Conservation (phyloP, 1,139 yeast genomes). For the Barnettozyma hawaiiensis region DNA sequence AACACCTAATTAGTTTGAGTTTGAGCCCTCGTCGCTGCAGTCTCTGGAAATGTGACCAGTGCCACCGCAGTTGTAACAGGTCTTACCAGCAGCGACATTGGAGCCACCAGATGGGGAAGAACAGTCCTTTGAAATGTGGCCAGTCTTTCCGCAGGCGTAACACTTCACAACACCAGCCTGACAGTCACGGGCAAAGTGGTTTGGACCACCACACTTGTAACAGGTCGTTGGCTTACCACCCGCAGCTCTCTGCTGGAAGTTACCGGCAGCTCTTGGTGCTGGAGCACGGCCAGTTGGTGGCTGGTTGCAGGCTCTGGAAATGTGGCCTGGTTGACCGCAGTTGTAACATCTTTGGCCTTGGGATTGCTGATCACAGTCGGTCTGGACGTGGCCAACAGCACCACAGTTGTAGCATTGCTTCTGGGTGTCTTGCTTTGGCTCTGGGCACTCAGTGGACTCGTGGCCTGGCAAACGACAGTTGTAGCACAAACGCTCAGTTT, state of each 20-base stretch:
- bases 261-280: constrained; percentile 28
- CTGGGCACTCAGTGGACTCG: constrained; percentile 81
- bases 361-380: constrained; percentile 57
- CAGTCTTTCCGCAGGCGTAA: constrained; percentile 87
- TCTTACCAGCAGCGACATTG: constrained; percentile 39
- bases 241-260: constrained; percentile 16
- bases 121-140: constrained; percentile 87
- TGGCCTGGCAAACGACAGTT: constrained; percentile 91
- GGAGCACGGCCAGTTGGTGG: constrained; percentile 30
- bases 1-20: not conserved
- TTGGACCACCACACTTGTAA: constrained; percentile 91
- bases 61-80: constrained; percentile 87
- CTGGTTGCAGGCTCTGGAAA: constrained; percentile 64
- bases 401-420: constrained; percentile 88
- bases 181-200: constrained; percentile 90
- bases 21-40: constrained; percentile 46
- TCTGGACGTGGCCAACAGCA: constrained; percentile 69
- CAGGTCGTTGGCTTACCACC: constrained; percentile 51
- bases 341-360: constrained; percentile 60
- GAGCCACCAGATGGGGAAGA: constrained; percentile 41
- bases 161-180: constrained; percentile 75
- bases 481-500: constrained; percentile 82
- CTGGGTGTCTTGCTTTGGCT: constrained; percentile 75
- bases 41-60: constrained; percentile 87
- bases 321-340: constrained; percentile 84